phyloP scores from a whole-genome alignment of 1,284 basidiomycete genomes.

The Moesziomyces aphidis region DNA sequence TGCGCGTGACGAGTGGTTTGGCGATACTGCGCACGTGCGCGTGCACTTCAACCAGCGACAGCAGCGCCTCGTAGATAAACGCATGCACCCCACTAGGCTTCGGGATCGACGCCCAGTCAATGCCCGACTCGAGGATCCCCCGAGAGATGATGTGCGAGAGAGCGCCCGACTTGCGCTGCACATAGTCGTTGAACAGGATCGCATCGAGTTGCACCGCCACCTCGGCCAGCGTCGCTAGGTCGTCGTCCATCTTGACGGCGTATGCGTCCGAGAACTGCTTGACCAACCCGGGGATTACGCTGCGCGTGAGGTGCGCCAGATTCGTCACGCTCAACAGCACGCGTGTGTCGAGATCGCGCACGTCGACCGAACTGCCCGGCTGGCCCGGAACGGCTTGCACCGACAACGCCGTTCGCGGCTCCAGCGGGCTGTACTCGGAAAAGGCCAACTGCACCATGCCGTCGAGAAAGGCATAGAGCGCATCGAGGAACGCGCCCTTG shows the following conservation, averaged over 20 bases:
- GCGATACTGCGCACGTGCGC: constrained; percentile 86
- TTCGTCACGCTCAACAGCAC: constrained; percentile 91
- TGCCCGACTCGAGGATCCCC: constrained; percentile 81
- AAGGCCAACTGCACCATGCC: constrained; percentile 87
- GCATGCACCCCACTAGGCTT: constrained; percentile 87
- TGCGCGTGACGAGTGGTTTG: constrained; percentile 80
- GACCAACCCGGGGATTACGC: constrained; percentile 82
- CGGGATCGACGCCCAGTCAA: constrained; percentile 91
- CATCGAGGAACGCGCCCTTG: constrained; percentile 86
- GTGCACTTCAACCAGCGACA: constrained; percentile 90
- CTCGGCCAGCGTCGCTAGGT: constrained; percentile 81
- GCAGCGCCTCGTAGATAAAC: constrained; percentile 90
- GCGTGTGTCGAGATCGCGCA: constrained; percentile 75
- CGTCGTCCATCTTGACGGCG: constrained; percentile 79
- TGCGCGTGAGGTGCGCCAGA: constrained; percentile 79
- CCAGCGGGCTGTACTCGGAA: constrained; percentile 57
- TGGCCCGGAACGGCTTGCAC: constrained; percentile 48
- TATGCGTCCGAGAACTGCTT: constrained; percentile 83
- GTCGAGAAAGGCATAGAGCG: constrained; percentile 87
- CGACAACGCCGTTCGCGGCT: constrained; percentile 44
- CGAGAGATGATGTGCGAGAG: constrained; percentile 79
- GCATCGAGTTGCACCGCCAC: constrained; percentile 86
- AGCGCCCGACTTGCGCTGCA: constrained; percentile 79
- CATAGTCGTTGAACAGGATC: constrained; percentile 86
- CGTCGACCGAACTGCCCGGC: constrained; percentile 57